Percentiles rank a stretch among this genome's conserved stretches.
phyloP scores from a whole-genome alignment of 768 basidiomycete species.

The Phanerochaete carnosa region DNA sequence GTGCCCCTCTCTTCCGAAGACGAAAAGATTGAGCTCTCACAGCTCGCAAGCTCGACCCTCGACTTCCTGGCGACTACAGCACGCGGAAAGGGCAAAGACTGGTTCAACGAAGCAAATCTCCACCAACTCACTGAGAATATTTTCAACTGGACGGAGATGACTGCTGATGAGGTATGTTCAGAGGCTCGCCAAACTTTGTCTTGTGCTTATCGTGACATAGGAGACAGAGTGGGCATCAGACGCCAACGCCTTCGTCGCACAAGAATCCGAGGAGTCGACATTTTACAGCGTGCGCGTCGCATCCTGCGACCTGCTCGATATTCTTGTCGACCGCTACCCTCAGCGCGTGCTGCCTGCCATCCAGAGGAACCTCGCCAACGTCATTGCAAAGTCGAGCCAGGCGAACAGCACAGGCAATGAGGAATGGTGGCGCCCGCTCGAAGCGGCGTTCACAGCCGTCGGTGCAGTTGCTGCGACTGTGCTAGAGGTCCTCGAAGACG shows the following conservation, averaged over 20 bases:
- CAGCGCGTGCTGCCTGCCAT: slow-evolving; percentile 49
- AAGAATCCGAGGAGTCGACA: slow-evolving; percentile 91
- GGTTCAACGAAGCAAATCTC: slow-evolving; percentile 56
- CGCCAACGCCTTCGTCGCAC: slow-evolving; percentile 88
- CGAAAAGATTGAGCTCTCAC: slow-evolving; percentile 69
- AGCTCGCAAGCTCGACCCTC: slow-evolving; percentile 73
- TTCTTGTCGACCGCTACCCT: slow-evolving; percentile 47
- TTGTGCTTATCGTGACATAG: slow-evolving; percentile 35
- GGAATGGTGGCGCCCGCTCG: slow-evolving; percentile 91
- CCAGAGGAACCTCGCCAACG: slow-evolving; percentile 48
- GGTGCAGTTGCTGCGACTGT: slow-evolving; percentile 80
- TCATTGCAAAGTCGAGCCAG: slow-evolving; percentile 56
- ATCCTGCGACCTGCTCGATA: slow-evolving; percentile 74
- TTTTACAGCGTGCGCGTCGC: slow-evolving; percentile 80
- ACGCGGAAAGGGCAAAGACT: slow-evolving; percentile 61
- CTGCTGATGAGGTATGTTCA: slow-evolving; percentile 74
- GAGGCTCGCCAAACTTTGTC: background rate
- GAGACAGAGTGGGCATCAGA: slow-evolving; percentile 90
- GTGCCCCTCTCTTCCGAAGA: slow-evolving; percentile 72
- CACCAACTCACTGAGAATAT: slow-evolving; percentile 48
- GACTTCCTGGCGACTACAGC: slow-evolving; percentile 74
- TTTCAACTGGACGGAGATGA: slow-evolving; percentile 81
- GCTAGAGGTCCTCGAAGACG: slow-evolving; percentile 74
- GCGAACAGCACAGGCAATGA: slow-evolving; percentile 48
- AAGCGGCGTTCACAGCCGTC: slow-evolving; percentile 77